Evolutionary conservation across 2,329 filamentous ascomycete genomes (phyloP), one percentile per base, ranked within the genome.

Genomic region (Ramichloridium luteum): DNA sequence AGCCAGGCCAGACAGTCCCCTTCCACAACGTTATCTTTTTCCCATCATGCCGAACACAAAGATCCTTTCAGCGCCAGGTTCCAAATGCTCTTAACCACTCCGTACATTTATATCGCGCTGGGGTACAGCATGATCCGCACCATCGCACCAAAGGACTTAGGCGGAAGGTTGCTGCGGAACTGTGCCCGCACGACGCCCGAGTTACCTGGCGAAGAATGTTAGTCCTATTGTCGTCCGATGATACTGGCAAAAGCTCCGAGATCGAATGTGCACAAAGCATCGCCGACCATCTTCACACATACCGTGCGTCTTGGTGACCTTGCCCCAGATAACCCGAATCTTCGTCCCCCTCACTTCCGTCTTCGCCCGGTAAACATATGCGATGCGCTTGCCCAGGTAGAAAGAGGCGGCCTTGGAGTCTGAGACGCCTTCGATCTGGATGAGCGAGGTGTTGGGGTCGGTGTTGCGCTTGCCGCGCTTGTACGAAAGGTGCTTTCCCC

Each of bases 371-470:
- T 96, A 98, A 67, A 98, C 85, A 67, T 85, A 98, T 63, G 90
- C 90, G 63, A 96, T 77, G 72, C 86, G 86, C 81, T 98, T 98
- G 70, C 90, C 90, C 50, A 84, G 72, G 73, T 98, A 98, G 81
- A 94, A 94, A 77, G 78, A 82, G 66, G 90, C 88, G 61, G 79
- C 83, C 57, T 82, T 72, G 58, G 80, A 76, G 72, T 82, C 75
- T 57, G 93, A 85, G 56, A 96, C 90, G 65, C 88, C 88, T 75
- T 98, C 88, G 59, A 98, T 93, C 78, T 94, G 90, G 70, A 98
- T 80, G 68, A 96, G 74, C 62, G 82, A 73, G 45, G 55, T 55
- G 48, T 79, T 78, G 55, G 88, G 80, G 73, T 81, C 85, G 61
- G 78, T 85, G 68, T 74, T 80, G 69, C 83, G 81, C 74, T 92